phyloP scores from a whole-genome alignment of 2,329 filamentous ascomycete genomes.

The Herpomyces periplanetae region DNA sequence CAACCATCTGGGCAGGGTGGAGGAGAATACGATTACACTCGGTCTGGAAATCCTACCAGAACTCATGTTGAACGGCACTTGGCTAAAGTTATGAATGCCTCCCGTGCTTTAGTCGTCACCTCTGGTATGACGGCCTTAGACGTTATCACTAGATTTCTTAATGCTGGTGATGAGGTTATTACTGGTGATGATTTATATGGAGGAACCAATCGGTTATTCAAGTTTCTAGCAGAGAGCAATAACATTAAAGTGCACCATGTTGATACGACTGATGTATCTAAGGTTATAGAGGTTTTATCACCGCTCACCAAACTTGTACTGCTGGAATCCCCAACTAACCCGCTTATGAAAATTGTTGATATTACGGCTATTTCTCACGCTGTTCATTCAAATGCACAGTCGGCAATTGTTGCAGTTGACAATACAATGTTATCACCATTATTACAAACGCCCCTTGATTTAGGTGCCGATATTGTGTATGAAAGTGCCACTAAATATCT shows the following conservation, averaged over 20 bases:
- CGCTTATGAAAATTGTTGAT: conserved; percentile 88
- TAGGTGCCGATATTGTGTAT: conserved; percentile 83
- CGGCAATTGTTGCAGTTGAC: conserved; percentile 57
- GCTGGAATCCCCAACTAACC: conserved; percentile 84
- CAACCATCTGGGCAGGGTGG: conserved; percentile 38
- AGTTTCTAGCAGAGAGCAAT: conserved; percentile 54
- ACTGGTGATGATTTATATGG: conserved; percentile 91
- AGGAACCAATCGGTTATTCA: conserved; percentile 66
- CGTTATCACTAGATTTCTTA: conserved; percentile 61
- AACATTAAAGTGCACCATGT: conserved; percentile 85
- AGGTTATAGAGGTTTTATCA: conserved; percentile 24
- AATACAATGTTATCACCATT: conserved; percentile 97
- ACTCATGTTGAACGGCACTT: conserved; percentile 84
- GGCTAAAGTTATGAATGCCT: conserved; percentile 93
- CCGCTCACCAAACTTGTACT: conserved; percentile 76
- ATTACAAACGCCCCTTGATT: conserved; percentile 62
- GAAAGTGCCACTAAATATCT: conserved; percentile 94
- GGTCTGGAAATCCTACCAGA: conserved; percentile 78
- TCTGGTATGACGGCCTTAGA: conserved; percentile 93
- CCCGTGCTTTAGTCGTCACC: conserved; percentile 57
- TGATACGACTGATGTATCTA: conserved; percentile 44
- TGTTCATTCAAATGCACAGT: conserved; percentile 34
- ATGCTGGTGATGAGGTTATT: conserved; percentile 79
- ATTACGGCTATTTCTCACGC: conserved; percentile 35
- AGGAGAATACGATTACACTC: conserved; percentile 84